Evolutionary conservation across 2,329 filamentous ascomycete species (phyloP), one percentile per base, ranked within the genome.

Genomic region (Arthrobotrys musiformis): DNA sequence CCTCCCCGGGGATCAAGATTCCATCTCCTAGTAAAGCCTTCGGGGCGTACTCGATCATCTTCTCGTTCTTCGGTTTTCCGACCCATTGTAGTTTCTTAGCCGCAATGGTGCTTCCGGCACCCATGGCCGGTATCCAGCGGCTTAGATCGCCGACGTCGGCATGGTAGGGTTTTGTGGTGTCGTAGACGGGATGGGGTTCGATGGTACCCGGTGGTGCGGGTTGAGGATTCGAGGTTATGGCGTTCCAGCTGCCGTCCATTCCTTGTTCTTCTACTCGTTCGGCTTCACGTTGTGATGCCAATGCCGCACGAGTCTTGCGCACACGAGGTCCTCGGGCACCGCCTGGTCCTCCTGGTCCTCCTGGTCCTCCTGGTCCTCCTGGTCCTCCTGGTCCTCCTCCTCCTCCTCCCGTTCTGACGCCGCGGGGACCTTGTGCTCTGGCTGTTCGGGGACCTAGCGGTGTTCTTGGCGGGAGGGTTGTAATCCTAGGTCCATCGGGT

Each of bases 121-220:
- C 72, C 13, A 76, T 30, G 1, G 72, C 64, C 1, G 72, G 72
- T 4, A 76, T 70, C 72, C 72, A 76, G 5, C 42, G 19, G 7
- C 46, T 42, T 22, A 70, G 33, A 50, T 70, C 64, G 42, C 56
- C 60, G 1, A 62, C 48, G 9, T 76, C 64, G 0, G 72, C 46
- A 13, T 60, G 61, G 22, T 76, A 76, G 17, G 72, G 64, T 44
- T 42, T 33, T 8, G 64, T 70, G 30, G 37, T 64, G 33, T 76
- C 72, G 26, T 76, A 76, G 0, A 76, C 60, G 8, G 72, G 72
- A n/a, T 76, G 72, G 2, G 72, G 46, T 40, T 76, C 72, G 19
- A 76, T 44, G 4, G 62, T 66, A 1, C 50, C 72, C 4, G 1
- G 0, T 0, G 64, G 64, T 17, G 46, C 22, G 3, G 24, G 66